Percentiles rank a stretch among this genome's conserved stretches.
Evolutionary conservation across 2,329 filamentous ascomycete species (phyloP).

Genomic region (Penicillium griseofulvum): DNA sequence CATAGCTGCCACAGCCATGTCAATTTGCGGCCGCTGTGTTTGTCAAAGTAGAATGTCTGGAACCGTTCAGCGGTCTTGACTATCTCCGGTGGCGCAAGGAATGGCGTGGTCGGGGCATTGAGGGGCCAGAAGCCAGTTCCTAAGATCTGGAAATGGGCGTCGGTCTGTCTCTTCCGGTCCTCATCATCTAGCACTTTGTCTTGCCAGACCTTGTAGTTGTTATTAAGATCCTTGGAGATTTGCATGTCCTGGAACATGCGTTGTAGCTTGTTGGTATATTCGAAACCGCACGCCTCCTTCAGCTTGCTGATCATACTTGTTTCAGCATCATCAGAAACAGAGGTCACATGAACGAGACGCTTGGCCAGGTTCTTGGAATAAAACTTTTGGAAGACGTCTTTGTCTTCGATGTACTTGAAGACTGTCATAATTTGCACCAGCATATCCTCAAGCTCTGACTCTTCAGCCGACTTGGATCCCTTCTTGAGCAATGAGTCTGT

Average conservation of each 20-base stretch:
- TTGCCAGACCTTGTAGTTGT: slow-evolving; percentile 78
- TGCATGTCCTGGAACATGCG: slow-evolving; percentile 99
- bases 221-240: slow-evolving; percentile 95
- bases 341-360: slow-evolving; percentile 89
- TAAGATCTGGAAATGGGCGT: slow-evolving; percentile 87
- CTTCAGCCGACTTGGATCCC: slow-evolving; percentile 83
- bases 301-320: slow-evolving; percentile 99
- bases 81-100: slow-evolving; percentile 82
- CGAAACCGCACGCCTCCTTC: slow-evolving; percentile 97
- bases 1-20: slow-evolving; percentile 98
- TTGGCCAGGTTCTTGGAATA: slow-evolving; percentile 96
- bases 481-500: slow-evolving; percentile 90
- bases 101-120: slow-evolving; percentile 79
- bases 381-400: slow-evolving; percentile 99
- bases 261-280: slow-evolving; percentile 99
- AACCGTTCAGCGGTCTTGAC: slow-evolving; percentile 87
- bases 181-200: slow-evolving; percentile 62
- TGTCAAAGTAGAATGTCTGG: slow-evolving; percentile 86
- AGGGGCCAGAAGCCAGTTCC: slow-evolving; percentile 98
- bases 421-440: slow-evolving; percentile 96
- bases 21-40: slow-evolving; percentile 93
- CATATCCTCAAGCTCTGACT: slow-evolving; percentile 86
- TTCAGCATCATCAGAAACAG: slow-evolving; percentile 94
- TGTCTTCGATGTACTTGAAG: slow-evolving; percentile 99
- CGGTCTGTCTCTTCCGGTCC: slow-evolving; percentile 67